phyloP scores from a whole-genome alignment of 2,329 filamentous ascomycete species.

The Hypoxylon sp. region DNA sequence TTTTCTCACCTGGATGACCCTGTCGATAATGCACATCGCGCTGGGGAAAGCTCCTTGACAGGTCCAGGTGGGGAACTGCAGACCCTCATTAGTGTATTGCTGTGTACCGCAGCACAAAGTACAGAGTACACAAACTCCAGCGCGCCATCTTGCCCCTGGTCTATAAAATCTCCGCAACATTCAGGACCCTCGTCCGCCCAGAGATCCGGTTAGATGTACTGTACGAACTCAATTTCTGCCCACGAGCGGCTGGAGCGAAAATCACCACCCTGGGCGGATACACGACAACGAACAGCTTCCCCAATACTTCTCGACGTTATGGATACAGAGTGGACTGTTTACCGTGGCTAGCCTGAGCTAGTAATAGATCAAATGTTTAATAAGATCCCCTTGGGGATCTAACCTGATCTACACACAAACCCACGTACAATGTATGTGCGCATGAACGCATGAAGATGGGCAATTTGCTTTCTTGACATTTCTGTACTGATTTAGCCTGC shows the following conservation, averaged over 20 bases:
- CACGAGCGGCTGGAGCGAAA: constrained; percentile 10
- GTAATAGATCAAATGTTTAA: constrained; percentile 38
- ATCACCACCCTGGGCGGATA: constrained; percentile 24
- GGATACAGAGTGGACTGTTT: constrained; percentile 19
- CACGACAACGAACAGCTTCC: constrained; percentile 17
- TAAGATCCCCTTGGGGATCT: constrained; percentile 40
- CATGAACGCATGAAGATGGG: constrained; percentile 52
- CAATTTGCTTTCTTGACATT: constrained; percentile 49
- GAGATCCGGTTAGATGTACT: constrained; percentile 45
- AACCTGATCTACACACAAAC: constrained; percentile 42
- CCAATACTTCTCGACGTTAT: constrained; percentile 23
- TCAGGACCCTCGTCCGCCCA: constrained; percentile 39
- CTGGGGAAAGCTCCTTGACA: constrained; percentile 46
- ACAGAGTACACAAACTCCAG: constrained; percentile 27
- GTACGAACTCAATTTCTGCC: constrained; percentile 20
- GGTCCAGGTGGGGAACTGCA: constrained; percentile 37
- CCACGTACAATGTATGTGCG: constrained; percentile 35
- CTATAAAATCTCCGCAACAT: constrained; percentile 43
- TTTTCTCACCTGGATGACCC: constrained; percentile 38
- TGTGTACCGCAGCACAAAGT: constrained; percentile 21
- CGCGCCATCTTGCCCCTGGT: constrained; percentile 36
- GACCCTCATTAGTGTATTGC: constrained; percentile 26
- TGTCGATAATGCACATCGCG: constrained; percentile 45
- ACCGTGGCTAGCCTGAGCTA: constrained; percentile 27
- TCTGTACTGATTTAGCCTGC: constrained; percentile 37